A percentile compares a stretch with the other conserved stretches of the same genome.
Evolutionary conservation across 2,329 filamentous ascomycete genomes (phyloP).

Genomic region (Fusarium albosuccineum): DNA sequence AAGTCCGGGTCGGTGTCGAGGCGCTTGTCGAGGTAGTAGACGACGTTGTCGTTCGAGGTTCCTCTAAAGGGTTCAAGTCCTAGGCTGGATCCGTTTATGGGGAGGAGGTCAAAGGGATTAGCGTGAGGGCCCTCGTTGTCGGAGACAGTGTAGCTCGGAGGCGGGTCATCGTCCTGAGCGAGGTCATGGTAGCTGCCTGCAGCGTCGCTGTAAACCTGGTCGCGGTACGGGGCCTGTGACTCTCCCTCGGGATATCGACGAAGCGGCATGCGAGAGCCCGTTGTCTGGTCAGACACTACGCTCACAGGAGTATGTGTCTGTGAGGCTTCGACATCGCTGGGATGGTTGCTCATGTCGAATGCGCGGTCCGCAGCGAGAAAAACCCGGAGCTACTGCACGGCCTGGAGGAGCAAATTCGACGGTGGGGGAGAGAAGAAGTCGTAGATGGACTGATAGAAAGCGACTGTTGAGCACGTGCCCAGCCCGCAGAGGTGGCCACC

Average conservation of each 20-base stretch:
- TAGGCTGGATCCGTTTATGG: constrained; percentile 29
- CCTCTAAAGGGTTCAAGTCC: constrained; percentile 47
- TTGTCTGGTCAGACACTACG: constrained; percentile 28
- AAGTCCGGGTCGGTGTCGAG: constrained; percentile 60
- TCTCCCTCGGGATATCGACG: constrained; percentile 40
- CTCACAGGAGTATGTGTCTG: constrained; percentile 30
- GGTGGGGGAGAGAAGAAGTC: neutral
- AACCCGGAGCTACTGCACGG: neutral
- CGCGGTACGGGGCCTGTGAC: constrained; percentile 23
- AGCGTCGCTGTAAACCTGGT: constrained; percentile 7
- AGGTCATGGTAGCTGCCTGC: constrained; percentile 14
- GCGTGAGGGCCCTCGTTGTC: constrained; percentile 34
- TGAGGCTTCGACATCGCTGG: constrained; percentile 8
- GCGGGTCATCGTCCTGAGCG: constrained; percentile 28
- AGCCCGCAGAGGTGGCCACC: constrained; percentile 32
- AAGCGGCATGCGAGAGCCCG: constrained; percentile 34
- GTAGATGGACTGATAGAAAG: constrained; percentile 21
- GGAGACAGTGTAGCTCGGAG: constrained; percentile 38
- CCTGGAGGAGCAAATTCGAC: constrained; percentile 10
- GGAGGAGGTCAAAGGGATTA: constrained; percentile 29
- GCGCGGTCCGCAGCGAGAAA: neutral
- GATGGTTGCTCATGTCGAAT: constrained; percentile 27
- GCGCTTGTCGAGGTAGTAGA: constrained; percentile 59
- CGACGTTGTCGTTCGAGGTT: constrained; percentile 51
- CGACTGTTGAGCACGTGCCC: constrained; percentile 34